phyloP scores from a whole-genome alignment of 371 early-diverging fungal genomes.

The Lichtheimia hyalospora region DNA sequence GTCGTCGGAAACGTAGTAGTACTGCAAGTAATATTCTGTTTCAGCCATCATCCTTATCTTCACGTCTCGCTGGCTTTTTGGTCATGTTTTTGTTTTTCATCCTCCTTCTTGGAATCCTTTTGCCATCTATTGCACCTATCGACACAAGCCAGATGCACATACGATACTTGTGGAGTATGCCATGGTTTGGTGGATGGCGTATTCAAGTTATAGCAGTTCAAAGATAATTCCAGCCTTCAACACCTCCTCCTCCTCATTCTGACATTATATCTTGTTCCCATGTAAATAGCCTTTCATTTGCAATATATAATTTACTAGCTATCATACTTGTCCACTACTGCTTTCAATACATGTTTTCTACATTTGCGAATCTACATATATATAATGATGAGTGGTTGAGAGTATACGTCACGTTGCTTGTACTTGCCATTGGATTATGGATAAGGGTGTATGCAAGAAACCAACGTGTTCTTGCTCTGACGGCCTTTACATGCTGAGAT shows the following conservation, averaged over 20 bases:
- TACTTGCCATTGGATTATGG: constrained; percentile 39
- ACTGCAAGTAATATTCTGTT: not conserved
- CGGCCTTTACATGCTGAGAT: not conserved
- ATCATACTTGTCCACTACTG: too few relatives aligned
- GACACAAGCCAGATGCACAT: constrained; percentile 7
- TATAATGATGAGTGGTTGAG: not conserved
- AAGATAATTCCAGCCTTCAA: not conserved
- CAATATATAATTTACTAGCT: not conserved
- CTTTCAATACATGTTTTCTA: constrained; percentile 7
- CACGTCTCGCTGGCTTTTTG: not conserved
- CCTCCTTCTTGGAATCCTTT: not conserved
- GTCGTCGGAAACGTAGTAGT: not conserved
- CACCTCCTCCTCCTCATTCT: not conserved
- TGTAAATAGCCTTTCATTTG: not conserved
- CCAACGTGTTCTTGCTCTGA: constrained; percentile 41
- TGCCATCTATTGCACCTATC: not conserved
- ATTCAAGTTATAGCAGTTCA: constrained; percentile 34
- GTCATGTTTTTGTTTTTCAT: constrained; percentile 2
- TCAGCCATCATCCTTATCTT: not conserved
- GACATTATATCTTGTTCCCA: not conserved
- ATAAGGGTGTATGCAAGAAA: constrained; percentile 42
- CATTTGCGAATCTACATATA: constrained; percentile 11
- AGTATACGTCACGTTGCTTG: not conserved
- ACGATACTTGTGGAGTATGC: constrained; percentile 26
- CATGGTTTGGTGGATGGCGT: constrained; percentile 43